Evolutionary conservation across 805 yeast genomes (phyloP), one percentile per base, ranked within the genome.

Genomic region (Wickerhamiella allomyrinae): DNA sequence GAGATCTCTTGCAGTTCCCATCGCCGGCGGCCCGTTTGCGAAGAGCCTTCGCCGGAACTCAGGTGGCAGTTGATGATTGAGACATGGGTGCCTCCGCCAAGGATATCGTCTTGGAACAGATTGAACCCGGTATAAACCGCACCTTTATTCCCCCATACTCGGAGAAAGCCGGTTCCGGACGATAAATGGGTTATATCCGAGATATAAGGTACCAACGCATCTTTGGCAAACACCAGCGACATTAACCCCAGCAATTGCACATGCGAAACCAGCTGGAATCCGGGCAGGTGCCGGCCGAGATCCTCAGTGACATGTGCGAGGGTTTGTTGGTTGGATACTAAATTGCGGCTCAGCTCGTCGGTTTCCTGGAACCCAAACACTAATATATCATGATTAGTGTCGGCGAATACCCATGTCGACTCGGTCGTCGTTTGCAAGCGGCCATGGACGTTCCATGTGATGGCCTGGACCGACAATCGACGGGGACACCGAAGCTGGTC

Each of bases 281-380:
- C 45, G 44, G 50, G 21, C 7, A 61, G 46, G 7, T 51, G 47
- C 17, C 49, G 48, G 22, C 49, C 49, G 17, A 60, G 43, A 15
- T 44, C 44, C 20, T 45, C 47, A 9, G 49, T 44, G 29, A 23
- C 24, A 13, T 23, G 14, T 2, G 20, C 24, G 29, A 36, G 13
- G 5, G 57, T 52, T 5, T 48, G 35, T 11, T 48, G 48, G 46
- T 58, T 61, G 9, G 66, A 57, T 33, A 54, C 56, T 24, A 59
- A 43, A 34, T 57, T 61, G 40, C 57, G 54, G 29, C 44, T 48
- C 10, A 53, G 64, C 5, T 68, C 67, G 54, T 77, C 84, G 17
- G 54, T 35, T 29, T 91, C 98, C 58, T 91, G 94, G 40, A 91
- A 67, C 6, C 94, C 95, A 48, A 91, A 68, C 2, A 79, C 79